Evolutionary conservation across 176 grass and related monocot genomes (phyloP).

Genomic region (Otatea glauca): DNA sequence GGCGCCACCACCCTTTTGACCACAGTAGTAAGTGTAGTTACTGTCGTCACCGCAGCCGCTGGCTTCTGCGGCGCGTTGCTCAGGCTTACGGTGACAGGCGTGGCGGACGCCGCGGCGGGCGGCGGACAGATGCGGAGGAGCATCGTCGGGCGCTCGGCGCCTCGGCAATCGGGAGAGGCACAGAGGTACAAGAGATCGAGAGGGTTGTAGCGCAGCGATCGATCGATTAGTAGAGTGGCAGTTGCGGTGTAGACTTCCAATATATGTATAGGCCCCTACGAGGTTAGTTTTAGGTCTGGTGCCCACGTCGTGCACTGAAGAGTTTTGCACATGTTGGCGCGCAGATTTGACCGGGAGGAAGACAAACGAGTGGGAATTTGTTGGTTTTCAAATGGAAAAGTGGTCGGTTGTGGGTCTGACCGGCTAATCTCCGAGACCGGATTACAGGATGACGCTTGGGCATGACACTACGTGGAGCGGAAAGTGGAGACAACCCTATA

Average conservation of each 20-base stretch:
- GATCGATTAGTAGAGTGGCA: background rate
- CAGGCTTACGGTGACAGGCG: background rate
- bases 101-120: background rate
- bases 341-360: constrained; percentile 17
- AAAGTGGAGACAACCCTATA: background rate
- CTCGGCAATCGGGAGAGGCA: background rate
- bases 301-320: background rate
- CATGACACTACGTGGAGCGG: background rate
- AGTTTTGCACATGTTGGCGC: background rate
- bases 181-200: background rate
- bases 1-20: background rate
- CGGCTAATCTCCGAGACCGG: background rate
- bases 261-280: constrained; percentile 18
- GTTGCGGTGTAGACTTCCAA: background rate
- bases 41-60: background rate
- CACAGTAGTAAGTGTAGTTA: background rate
- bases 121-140: background rate
- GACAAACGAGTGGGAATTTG: too few species aligned
- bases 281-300: background rate
- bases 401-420: constrained; percentile 48
- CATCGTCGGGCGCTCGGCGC: background rate
- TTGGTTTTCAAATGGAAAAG: background rate
- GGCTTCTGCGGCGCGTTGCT: background rate
- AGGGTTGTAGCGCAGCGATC: background rate
- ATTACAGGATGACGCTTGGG: background rate